Evolutionary conservation across 192 early-diverging fungal genomes (phyloP).

Genomic region (Spizellomyces sp.): DNA sequence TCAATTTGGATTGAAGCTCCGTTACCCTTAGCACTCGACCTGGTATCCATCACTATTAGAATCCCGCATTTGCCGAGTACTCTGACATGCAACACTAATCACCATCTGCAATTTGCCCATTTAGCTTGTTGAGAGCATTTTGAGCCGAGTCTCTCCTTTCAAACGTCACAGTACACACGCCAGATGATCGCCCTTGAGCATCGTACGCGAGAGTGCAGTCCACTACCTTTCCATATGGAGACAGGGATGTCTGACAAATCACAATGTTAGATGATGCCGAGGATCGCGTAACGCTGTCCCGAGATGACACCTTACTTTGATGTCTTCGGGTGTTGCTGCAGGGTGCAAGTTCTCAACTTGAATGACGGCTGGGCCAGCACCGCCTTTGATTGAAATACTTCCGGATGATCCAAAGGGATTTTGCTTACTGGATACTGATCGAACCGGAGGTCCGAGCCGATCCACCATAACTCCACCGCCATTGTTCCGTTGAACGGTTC

Average conservation of each 20-base stretch:
- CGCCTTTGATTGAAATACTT: neutral
- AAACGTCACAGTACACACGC: neutral
- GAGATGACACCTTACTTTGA: neutral
- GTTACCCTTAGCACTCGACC: slow-evolving; percentile 1
- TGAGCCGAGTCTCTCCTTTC: neutral
- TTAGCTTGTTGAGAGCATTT: neutral
- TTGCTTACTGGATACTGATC: too few species aligned
- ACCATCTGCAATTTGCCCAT: slow-evolving; percentile 8
- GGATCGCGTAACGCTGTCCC: too few species aligned
- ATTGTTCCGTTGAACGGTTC: too few species aligned
- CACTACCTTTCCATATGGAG: slow-evolving; percentile 1
- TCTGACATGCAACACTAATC: neutral
- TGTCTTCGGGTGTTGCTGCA: neutral
- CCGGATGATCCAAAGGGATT: too few species aligned
- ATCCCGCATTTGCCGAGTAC: neutral
- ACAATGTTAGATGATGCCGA: neutral
- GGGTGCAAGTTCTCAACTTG: slow-evolving; percentile 10
- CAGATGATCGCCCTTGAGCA: neutral
- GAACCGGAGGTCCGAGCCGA: neutral
- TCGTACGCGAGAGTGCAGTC: neutral
- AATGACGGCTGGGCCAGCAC: neutral
- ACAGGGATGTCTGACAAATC: neutral
- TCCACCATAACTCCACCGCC: neutral
- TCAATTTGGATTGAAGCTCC: slow-evolving; percentile 6
- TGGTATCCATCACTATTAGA: neutral